Conservation (phyloP, 495 filamentous ascomycete species). For the Penicillium atrosanguineum region DNA sequence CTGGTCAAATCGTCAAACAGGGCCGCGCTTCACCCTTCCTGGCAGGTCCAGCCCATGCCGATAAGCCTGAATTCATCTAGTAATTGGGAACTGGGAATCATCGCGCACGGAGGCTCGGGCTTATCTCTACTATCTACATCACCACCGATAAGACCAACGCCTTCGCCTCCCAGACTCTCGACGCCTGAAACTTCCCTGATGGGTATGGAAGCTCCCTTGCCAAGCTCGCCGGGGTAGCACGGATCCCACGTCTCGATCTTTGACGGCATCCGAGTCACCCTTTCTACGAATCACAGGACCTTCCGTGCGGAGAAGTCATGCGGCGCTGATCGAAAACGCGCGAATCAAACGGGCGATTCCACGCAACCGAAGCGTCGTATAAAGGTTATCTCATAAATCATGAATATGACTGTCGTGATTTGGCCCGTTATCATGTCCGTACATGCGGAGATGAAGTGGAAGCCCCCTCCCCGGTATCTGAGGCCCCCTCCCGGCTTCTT, state of each 20-base stretch:
- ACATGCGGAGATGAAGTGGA: slow-evolving; percentile 3
- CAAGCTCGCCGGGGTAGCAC: slow-evolving; percentile 20
- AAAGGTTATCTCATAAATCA: neutral
- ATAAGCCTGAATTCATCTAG: slow-evolving; percentile 11
- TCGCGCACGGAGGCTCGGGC: neutral
- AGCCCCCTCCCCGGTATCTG: no score
- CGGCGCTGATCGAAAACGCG: slow-evolving; percentile 10
- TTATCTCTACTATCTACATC: slow-evolving; percentile 17
- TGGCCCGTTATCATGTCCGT: neutral
- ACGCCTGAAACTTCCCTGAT: slow-evolving; percentile 36
- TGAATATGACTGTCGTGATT: neutral
- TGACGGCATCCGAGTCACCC: slow-evolving; percentile 1
- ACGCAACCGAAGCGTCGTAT: neutral
- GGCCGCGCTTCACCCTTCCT: slow-evolving; percentile 3
- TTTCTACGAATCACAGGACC: slow-evolving; percentile 18
- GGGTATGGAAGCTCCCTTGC: slow-evolving; percentile 22
- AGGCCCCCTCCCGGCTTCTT: neutral
- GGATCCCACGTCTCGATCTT: slow-evolving; percentile 12
- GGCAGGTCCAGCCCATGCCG: slow-evolving; percentile 17
- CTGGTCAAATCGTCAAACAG: neutral
- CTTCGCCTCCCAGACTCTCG: neutral
- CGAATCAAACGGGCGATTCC: neutral
- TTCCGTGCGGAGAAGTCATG: slow-evolving; percentile 14
- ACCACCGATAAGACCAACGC: slow-evolving; percentile 4
- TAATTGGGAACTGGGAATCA: neutral